Evolutionary conservation across 2,329 filamentous ascomycete genomes (phyloP), one percentile per base, ranked within the genome.

Genomic region (Bipolaris sorokiniana): DNA sequence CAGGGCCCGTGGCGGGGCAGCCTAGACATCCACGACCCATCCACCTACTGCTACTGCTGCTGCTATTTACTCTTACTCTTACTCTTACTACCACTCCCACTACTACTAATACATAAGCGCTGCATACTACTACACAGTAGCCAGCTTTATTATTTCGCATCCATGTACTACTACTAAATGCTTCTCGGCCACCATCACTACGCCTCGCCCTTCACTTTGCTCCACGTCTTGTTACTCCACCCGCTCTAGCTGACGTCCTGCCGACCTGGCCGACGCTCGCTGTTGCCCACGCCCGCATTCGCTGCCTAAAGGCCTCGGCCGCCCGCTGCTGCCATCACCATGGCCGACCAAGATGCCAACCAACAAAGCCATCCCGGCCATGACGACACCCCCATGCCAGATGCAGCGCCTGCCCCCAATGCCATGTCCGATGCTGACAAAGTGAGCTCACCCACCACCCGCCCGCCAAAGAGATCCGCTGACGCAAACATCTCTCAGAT

Each of bases 401-500:
- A 59, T 51, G 80, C 80, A 15, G 33, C 28, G 28, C 79, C 80
- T 55, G 80, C 44, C 37, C 54, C 57, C n/a, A 49, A 59, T 20
- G 57, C 57, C 54, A 73, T 73, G 68, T 79, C 79, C 28, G 80
- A 82, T 52, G 80, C 80, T 56, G 80, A 82, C 65, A 82, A 81
- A 76, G 80, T 80, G 58, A 68, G 59, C 67, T 59, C 55, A 18
- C 45, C 49, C 23, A 40, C 38, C 18, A 48, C 31, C 18, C 58
- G 49, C 51, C 63, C 63, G 47, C 61, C 54, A 51, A 71, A 70
- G 62, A 59, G 64, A 64, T 44, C 46, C 56, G 63, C 72, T 76
- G 68, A 75, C 63, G 61, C 64, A 45, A 55, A 66, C 42, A 36
- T 66, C 42, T 51, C 60, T 28, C 68, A 88, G 86, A 89, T 88